Percentiles rank a stretch among this genome's conserved stretches.
phyloP scores from a whole-genome alignment of 306 rosid species.

The Gastrolobium villosum region DNA sequence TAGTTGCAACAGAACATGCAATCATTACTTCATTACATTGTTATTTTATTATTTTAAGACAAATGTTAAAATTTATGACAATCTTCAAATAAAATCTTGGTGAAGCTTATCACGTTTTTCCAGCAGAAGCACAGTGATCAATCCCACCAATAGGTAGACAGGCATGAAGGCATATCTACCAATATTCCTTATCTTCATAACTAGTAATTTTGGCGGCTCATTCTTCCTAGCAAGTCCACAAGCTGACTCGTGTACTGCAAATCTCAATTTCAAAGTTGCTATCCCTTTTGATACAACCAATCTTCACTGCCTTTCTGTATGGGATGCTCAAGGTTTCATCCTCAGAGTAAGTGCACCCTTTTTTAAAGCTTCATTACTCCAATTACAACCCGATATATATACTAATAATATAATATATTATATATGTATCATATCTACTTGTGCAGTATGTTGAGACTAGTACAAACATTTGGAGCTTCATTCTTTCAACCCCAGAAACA shows the following conservation, averaged over 20 bases:
- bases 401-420: background rate
- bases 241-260: slow-evolving; percentile 68
- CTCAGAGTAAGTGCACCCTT: slow-evolving; percentile 70
- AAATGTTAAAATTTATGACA: no score
- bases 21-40: no score
- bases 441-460: slow-evolving; percentile 64
- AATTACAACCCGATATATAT: background rate
- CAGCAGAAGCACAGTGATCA: no score
- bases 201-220: slow-evolving; percentile 28
- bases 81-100: no score
- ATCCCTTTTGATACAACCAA: slow-evolving; percentile 65
- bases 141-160: slow-evolving; percentile 20
- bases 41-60: no score
- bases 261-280: slow-evolving; percentile 51
- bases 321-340: slow-evolving; percentile 74
- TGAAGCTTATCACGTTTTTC: no score
- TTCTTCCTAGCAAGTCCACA: slow-evolving; percentile 52
- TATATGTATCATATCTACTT: background rate
- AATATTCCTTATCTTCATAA: slow-evolving; percentile 19
- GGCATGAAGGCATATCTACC: slow-evolving; percentile 48
- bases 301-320: slow-evolving; percentile 71
- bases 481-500: slow-evolving; percentile 73
- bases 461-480: slow-evolving; percentile 71
- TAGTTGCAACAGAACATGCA: no score
- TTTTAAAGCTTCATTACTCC: slow-evolving; percentile 27